phyloP scores from a whole-genome alignment of 179 eudicot genomes.

The Beta corolliflora region DNA sequence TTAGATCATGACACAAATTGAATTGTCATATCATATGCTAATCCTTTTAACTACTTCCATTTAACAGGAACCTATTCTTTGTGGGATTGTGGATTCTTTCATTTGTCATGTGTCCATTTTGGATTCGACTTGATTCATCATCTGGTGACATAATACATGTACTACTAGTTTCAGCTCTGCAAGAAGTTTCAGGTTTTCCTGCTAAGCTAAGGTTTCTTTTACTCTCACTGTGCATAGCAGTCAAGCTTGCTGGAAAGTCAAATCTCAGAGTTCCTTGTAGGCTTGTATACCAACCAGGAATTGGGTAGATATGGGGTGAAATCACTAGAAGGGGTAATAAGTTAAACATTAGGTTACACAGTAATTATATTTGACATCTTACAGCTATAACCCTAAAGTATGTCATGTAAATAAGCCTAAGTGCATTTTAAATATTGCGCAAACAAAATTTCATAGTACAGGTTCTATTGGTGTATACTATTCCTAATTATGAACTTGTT shows the following conservation, averaged over 20 bases:
- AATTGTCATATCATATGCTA: conserved; percentile 5
- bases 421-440: not conserved
- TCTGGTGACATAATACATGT: not conserved
- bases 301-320: not conserved
- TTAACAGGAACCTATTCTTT: conserved; percentile 24
- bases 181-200: not conserved
- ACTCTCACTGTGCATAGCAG: not conserved
- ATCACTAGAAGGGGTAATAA: not conserved
- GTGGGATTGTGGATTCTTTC: conserved; percentile 4
- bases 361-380: not conserved
- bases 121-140: not conserved
- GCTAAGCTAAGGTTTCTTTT: conserved; percentile 1
- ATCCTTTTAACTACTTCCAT: not conserved
- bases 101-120: not conserved
- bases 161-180: not conserved
- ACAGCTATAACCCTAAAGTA: not conserved
- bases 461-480: not conserved
- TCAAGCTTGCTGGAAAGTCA: not conserved
- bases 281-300: not conserved
- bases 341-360: not conserved
- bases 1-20: not conserved
- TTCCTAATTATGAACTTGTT: too few relatives aligned
- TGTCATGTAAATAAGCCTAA: not conserved
- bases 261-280: not conserved
- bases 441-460: not conserved